Percentiles rank a stretch among this genome's conserved stretches.
phyloP scores from a whole-genome alignment of 257 asterid genomes.

The Ilex aquifolium region DNA sequence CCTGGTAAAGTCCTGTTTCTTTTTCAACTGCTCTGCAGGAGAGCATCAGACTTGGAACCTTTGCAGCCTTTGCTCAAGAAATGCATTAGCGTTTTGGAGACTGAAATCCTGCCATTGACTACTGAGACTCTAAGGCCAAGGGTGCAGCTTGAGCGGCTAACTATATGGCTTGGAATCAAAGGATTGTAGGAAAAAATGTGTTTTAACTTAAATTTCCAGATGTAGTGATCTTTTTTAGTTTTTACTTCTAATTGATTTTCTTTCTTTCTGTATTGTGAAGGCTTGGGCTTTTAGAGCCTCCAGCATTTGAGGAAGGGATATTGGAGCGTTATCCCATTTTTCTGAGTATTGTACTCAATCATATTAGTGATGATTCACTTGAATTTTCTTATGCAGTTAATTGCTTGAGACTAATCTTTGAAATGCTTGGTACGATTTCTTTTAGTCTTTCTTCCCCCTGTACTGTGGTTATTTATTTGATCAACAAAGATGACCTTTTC shows the following conservation, averaged over 20 bases:
- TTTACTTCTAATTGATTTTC: slow-evolving; percentile 16
- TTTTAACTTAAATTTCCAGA: slow-evolving; percentile 25
- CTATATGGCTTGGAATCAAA: slow-evolving; percentile 99
- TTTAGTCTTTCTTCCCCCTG: slow-evolving; percentile 11
- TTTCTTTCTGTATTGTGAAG: slow-evolving; percentile 40
- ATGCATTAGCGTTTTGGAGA: slow-evolving; percentile 67
- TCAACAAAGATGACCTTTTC: neutral
- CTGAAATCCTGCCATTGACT: slow-evolving; percentile 42
- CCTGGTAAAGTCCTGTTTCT: slow-evolving; percentile 1
- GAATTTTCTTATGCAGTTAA: slow-evolving; percentile 93
- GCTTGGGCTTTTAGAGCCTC: slow-evolving; percentile 93
- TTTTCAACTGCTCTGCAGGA: slow-evolving; percentile 34
- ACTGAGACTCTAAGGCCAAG: slow-evolving; percentile 67
- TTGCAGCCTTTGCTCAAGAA: slow-evolving; percentile 84
- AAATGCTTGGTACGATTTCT: slow-evolving; percentile 77
- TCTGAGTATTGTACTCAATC: slow-evolving; percentile 90
- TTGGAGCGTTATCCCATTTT: slow-evolving; percentile 88
- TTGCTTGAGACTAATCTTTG: slow-evolving; percentile 83
- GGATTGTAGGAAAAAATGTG: slow-evolving; percentile 78
- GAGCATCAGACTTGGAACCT: slow-evolving; percentile 69
- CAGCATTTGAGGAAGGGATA: slow-evolving; percentile 96
- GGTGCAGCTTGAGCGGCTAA: slow-evolving; percentile 71
- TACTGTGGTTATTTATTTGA: slow-evolving; percentile 9
- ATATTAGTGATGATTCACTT: slow-evolving; percentile 78
- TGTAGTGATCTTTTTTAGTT: slow-evolving; percentile 11